Base-by-base conservation (phyloP, 805 yeast species). In the Saccharomycopsis sp. region DNA sequence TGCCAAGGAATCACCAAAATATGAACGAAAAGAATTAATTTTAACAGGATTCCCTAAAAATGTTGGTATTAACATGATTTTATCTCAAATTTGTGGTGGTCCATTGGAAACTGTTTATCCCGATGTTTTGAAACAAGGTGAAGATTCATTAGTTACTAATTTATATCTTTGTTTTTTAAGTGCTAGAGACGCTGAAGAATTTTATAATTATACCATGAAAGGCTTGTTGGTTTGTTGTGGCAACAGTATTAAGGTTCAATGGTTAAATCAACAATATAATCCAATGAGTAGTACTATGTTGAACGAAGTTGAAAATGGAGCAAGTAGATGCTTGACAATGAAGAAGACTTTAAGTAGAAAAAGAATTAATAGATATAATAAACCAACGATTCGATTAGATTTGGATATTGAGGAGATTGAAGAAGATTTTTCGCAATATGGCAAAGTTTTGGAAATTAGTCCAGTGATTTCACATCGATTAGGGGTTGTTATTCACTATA, bases 381-480 rank as follows among this genome's bases (percentile, higher is more conserved):
- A 20, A 31, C 35, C 35, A 31, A 9, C 35, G 17, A 14, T 31
- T 7, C 17, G 35, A 8, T n/a, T n/a, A n/a, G 19, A 21, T 9
- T 35, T 35, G 23, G 67, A 76, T 44, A 52, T 77, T 3, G 61
- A 58, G 2, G 68, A 63, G 13, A 60, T 80, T 2, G 61, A 58
- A 31, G 45, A 55, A 22, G 86, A 81, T 54, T 79, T 85, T 52
- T 59, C 57, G 4, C 54, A 53, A 17, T 81, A 69, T 61, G 94
- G 93, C 0, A 66, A 67, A 2, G 68, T 85, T 2, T 60, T 79
- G 11, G 86, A 81, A 32, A 61, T 82, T 2, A 61, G 74, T 1
- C 84, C 93, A 2, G 72, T 82, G n/a, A 67, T 84, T 3, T 81
- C 88, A 1, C 66, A 79, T 43, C 80, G 74, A 53, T 57, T 82